Percentiles rank a stretch among this genome's conserved stretches.
Conservation (phyloP, 179 eudicot species). For the Vitellaria paradoxa region DNA sequence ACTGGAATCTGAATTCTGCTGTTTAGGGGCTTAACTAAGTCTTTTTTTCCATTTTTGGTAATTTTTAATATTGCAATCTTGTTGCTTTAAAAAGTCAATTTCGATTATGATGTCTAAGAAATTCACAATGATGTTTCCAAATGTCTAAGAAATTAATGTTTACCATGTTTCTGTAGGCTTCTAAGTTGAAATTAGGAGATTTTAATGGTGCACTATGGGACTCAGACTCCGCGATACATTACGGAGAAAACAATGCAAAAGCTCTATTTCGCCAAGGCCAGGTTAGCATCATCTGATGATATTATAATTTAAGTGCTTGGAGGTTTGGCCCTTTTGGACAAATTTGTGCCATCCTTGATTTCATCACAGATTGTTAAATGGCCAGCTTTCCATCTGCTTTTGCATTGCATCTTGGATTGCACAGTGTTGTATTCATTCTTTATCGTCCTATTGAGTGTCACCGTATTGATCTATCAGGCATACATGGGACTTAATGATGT, state of each 20-base stretch:
- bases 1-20: no score
- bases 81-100: no score
- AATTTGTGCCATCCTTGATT: not conserved
- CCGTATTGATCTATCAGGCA: constrained; percentile 41
- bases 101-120: no score
- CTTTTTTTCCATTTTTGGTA: no score
- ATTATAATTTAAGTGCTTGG: not conserved
- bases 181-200: constrained; percentile 85
- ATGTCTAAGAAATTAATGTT: not conserved
- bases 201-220: constrained; percentile 74
- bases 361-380: no score
- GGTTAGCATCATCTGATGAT: constrained; percentile 37
- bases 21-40: no score
- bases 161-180: constrained; percentile 48
- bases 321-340: not conserved
- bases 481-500: constrained; percentile 81
- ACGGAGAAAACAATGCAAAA: constrained; percentile 78
- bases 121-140: not conserved
- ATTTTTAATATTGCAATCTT: no score
- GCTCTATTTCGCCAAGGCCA: constrained; percentile 94
- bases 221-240: constrained; percentile 84
- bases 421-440: not conserved
- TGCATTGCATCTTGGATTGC: not conserved
- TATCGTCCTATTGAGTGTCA: not conserved
- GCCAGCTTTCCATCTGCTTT: not conserved